Base-by-base conservation (phyloP, 2,329 filamentous ascomycete species). In the Ambrosiella beaveri region DNA sequence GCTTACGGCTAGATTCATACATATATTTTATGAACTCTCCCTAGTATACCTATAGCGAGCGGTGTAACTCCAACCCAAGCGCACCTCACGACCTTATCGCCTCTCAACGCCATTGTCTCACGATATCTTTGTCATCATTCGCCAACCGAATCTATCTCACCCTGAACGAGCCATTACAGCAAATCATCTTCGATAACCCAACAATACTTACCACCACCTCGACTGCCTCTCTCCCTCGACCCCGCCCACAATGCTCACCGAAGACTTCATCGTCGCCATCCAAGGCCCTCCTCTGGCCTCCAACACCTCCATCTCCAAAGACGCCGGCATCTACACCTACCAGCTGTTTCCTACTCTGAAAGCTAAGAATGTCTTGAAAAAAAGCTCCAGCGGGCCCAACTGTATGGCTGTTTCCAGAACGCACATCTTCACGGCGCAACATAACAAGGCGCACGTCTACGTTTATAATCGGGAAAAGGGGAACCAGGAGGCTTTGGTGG, bases 381-480 rank as follows among this genome's bases (percentile, higher is more conserved):
- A 95, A 73, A 95, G 87, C 73, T 86, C 87, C 13, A 82, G 84
- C n/a, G 77, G 84, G 35, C 74, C 78, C 59, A 87, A 91, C 69
- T 85, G 87, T 64, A 73, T 98, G 58, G 90, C 88, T 37, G 77
- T 90, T 64, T 94, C 79, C 69, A 75, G 80, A 50, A 84, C 84
- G 17, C 93, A 98, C 68, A 77, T 97, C 52, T 98, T 95, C 68
- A 85, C 90, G 3, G 91, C 88, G 3, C 93, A 98, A 69, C 78
- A 85, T 54, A 89, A 90, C 63, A 97, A 95, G 70, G 88, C 89
- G 0, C 86, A 95, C 47, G 79, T 98, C 1, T 88, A 97, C 71
- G 88, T 98, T 58, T 98, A 97, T 71, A 90, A 80, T 59, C 79
- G 89, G 58, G 77, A 82, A 60, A 86, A 86, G 62, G 86, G 86